These are phyloP conservation scores for Asterophora lycoperdoides DNA, from an alignment of 768 basidiomycete genomes.

Conservation along the genomic window DNA sequence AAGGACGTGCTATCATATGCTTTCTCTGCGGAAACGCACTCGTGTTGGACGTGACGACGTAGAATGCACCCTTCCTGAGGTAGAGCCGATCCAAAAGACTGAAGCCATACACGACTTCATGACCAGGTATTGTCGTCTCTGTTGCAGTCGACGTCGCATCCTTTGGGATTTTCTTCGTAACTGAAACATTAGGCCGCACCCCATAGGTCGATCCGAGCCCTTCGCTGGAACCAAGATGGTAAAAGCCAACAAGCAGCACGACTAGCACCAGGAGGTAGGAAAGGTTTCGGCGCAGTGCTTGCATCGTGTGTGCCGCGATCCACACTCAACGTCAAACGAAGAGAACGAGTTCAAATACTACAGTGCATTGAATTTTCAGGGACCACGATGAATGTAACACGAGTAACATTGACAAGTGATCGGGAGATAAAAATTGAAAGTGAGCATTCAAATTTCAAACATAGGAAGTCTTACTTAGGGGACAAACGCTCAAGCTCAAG, in stretches of 20 bases:
- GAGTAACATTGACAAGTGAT: too few relatives aligned
- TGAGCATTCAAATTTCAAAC: too few relatives aligned
- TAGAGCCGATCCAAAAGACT: conserved; percentile 72
- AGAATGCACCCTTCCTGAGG: conserved; percentile 70
- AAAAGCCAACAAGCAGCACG: conserved; percentile 5
- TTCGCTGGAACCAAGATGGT: background rate
- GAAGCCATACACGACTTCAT: conserved; percentile 58
- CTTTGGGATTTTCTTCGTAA: background rate
- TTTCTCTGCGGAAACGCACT: conserved; percentile 41
- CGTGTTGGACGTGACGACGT: conserved; percentile 47
- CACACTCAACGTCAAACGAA: background rate
- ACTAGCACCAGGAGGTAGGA: conserved; percentile 2
- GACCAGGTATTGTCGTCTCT: conserved; percentile 26
- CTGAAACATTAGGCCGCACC: background rate
- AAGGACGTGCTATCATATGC: conserved; percentile 36
- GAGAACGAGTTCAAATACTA: background rate
- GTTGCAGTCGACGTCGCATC: conserved; percentile 7
- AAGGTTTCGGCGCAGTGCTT: conserved; percentile 11
- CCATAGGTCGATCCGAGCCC: background rate
- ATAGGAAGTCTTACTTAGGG: too few relatives aligned
- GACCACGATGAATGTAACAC: too few relatives aligned
- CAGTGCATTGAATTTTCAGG: too few relatives aligned
- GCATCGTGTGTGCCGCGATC: background rate
- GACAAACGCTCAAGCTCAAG: too few relatives aligned
- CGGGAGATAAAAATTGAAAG: too few relatives aligned